Evolutionary conservation across 2,329 filamentous ascomycete species (phyloP), one percentile per base, ranked within the genome.

Genomic region (Proliferodiscus dingleyae): DNA sequence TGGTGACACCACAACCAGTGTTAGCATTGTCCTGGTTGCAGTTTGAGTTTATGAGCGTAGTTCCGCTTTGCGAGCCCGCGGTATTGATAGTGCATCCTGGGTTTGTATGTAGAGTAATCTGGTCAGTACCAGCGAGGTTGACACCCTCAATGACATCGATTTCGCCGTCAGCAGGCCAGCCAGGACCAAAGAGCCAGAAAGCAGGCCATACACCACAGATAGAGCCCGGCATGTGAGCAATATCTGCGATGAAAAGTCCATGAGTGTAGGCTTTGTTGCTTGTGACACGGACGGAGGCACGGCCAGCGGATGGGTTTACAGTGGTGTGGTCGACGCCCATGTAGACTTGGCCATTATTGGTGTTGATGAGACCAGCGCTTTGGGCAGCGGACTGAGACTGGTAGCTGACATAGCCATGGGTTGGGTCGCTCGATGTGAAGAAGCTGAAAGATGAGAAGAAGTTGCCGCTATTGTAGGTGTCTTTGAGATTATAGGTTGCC

Each of bases 131-230:
- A n/a, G 75, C 74, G 11, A 70, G 69, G 63, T 86, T 85, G 47
- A 81, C 80, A 18, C 83, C 83, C 63, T 87, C 83, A 47, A 87
- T 80, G 47, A 87, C 82, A 58, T 59, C 57, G 45, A 87, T 69
- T 60, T 87, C 83, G 47, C 83, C 83, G 28, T 71, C 70, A 4
- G 61, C 60, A 0, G 83, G 84, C 83, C 83, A 87, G 54, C 74
- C 62, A 3, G 59, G 52, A 15, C 72, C 73, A 39, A 74, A 74
- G n/a, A 72, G 62, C 75, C 75, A 78, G 59, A 76, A 87, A 64
- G 84, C 81, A 43, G 85, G 85, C 85, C 85, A 89, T 18, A 79
- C 74, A 18, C 85, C 86, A 54, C 86, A 89, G 41, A 78, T 70
- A 2, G 80, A 80, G 72, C 74, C 55, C 3, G 86, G 84, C 83